Base-by-base conservation (phyloP, 2,329 filamentous ascomycete genomes). In the Fusarium sp. region DNA sequence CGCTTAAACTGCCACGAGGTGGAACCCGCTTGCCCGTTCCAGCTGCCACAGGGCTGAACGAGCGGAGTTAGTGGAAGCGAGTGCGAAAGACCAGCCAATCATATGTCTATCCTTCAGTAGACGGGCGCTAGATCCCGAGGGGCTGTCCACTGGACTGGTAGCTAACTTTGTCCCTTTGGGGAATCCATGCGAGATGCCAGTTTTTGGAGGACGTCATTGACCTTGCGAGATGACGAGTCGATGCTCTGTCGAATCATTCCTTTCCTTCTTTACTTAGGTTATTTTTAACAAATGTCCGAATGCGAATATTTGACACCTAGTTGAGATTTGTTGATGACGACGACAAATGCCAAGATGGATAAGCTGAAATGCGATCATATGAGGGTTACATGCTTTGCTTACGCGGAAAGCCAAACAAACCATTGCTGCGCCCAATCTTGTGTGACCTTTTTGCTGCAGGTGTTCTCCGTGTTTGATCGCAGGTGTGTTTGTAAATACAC, bases 21-120 rank as follows among this genome's bases (percentile, higher is more conserved):
- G 38, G n/a, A 29, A 34, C 33, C 6, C 31, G 3, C 20, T 40
- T 56, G 3, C 36, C 55, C n/a, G 16, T 56, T 42, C 13, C 4
- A 34, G 36, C 20, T 16, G 25, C 40, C 31, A 64, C 67, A 70
- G 67, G 63, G 67, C 67, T 69, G 67, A 29, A 40, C 34, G 53
- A 23, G 38, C 27, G 36, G 54, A 20, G 29, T 2, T 16, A 11
- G 14, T 14, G 16, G 14, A 51, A 57, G 51, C 67, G 67, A 70
- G 55, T 70, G 38, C 67, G 67, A 69, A 2, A 4, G 1, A 6
- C n/a, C 0, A 16, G 3, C 67, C 55, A 69, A 69, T 62, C n/a
- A 66, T 3, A 23, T 7, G 4, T 5, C 10, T 5, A 14, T 20
- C 29, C 25, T 58, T 51, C 46, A 64, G 51, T 58, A 40, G 53